Percentiles rank a stretch among this genome's conserved stretches.
phyloP scores from a whole-genome alignment of 2,329 filamentous ascomycete species.

The Septoria linicola region DNA sequence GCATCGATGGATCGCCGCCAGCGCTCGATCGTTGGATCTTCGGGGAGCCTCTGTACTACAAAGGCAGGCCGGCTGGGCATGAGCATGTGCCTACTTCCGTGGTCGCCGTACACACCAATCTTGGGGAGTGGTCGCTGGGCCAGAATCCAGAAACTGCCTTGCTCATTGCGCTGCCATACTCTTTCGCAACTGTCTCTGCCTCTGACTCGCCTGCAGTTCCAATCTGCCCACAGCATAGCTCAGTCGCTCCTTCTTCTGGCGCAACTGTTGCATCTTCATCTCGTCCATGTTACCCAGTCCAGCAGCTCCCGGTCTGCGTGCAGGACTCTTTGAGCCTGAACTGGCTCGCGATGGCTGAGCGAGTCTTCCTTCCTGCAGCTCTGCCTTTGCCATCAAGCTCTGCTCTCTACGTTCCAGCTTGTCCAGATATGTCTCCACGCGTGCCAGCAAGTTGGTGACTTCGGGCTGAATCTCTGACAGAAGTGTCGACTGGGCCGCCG shows the following conservation, averaged over 20 bases:
- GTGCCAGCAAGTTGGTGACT: slow-evolving; percentile 72
- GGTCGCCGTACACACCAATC: no score
- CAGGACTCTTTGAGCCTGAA: slow-evolving; percentile 30
- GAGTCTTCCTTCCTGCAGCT: slow-evolving; percentile 75
- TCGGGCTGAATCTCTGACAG: slow-evolving; percentile 89
- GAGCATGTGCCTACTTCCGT: no score
- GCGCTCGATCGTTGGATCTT: no score
- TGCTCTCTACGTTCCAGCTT: slow-evolving; percentile 81
- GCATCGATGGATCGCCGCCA: no score
- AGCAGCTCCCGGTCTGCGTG: slow-evolving; percentile 26
- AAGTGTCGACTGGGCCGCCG: slow-evolving; percentile 77
- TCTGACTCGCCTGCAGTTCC: slow-evolving; percentile 80
- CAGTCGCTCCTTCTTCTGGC: slow-evolving; percentile 79
- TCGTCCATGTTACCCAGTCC: slow-evolving; percentile 51
- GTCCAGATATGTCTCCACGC: slow-evolving; percentile 80
- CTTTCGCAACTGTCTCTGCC: slow-evolving; percentile 69
- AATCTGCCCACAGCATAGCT: slow-evolving; percentile 84
- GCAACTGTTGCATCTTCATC: slow-evolving; percentile 63
- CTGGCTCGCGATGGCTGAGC: slow-evolving; percentile 33
- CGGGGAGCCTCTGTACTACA: no score
- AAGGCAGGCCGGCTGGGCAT: no score
- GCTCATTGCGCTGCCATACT: slow-evolving; percentile 59
- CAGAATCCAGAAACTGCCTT: no score
- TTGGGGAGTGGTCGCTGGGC: no score
- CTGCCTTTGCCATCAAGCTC: slow-evolving; percentile 75